Conservation (phyloP, 108 stramenopile species). For the Nitzschia inconspicua region DNA sequence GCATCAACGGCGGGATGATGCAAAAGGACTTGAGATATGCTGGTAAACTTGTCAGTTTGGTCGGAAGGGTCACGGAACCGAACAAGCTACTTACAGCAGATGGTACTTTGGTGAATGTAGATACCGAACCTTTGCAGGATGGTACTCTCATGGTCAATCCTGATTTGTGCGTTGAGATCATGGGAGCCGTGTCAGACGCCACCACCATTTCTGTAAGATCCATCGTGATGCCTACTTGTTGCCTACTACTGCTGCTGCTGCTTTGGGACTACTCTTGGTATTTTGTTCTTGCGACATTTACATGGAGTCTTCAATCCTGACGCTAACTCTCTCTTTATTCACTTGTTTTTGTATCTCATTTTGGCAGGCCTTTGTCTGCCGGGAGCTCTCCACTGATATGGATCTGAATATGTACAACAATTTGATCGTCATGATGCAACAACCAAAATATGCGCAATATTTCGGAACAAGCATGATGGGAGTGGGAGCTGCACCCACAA, state of each 20-base stretch:
- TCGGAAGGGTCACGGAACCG: slow-evolving; percentile 28
- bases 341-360: slow-evolving; percentile 8
- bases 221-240: neutral
- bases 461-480: too few relatives aligned
- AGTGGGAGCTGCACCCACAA: too few relatives aligned
- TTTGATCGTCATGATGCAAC: slow-evolving; percentile 44
- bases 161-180: slow-evolving; percentile 31
- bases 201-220: slow-evolving; percentile 24
- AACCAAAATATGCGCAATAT: slow-evolving; percentile 42
- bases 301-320: neutral
- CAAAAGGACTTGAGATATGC: too few relatives aligned
- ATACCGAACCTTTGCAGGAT: slow-evolving; percentile 5
- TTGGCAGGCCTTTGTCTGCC: slow-evolving; percentile 40
- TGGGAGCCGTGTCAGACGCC: slow-evolving; percentile 30
- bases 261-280: neutral
- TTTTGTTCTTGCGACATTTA: neutral
- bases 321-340: neutral
- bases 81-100: slow-evolving; percentile 36
- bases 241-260: neutral
- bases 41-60: slow-evolving; percentile 39
- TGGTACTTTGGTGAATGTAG: slow-evolving; percentile 22
- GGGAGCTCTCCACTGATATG: slow-evolving; percentile 44
- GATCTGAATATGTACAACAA: slow-evolving; percentile 52
- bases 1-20: slow-evolving; percentile 60
- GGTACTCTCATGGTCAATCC: slow-evolving; percentile 6